These are phyloP conservation scores for Pelargonium fulgidum DNA, from an alignment of 441 rosid genomes.

Conservation along the genomic window DNA sequence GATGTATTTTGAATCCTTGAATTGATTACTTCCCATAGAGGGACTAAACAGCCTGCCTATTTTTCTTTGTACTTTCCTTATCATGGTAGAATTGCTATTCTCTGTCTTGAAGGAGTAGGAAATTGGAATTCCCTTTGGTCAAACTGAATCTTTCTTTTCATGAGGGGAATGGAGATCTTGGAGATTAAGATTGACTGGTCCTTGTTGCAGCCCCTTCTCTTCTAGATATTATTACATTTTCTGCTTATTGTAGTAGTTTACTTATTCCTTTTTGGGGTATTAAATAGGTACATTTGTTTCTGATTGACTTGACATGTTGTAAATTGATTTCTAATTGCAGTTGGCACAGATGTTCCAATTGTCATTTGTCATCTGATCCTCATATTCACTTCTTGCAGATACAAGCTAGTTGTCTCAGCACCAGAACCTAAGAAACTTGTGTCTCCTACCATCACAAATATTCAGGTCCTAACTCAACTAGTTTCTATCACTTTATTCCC, in stretches of 20 bases:
- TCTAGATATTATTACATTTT: background rate
- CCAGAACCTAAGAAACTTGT: slow-evolving; percentile 76
- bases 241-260: background rate
- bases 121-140: background rate
- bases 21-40: background rate
- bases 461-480: slow-evolving; percentile 51
- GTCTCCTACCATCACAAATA: slow-evolving; percentile 72
- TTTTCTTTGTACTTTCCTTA: background rate
- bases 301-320: background rate
- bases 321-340: slow-evolving; percentile 8
- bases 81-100: background rate
- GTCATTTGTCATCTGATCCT: background rate
- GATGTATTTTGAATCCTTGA: background rate
- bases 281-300: background rate
- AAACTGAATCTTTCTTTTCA: background rate
- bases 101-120: background rate
- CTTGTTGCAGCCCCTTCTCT: background rate
- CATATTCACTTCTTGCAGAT: slow-evolving; percentile 40
- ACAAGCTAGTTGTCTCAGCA: slow-evolving; percentile 71
- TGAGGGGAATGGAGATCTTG: background rate
- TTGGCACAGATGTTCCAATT: slow-evolving; percentile 7
- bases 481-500: no score
- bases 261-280: background rate
- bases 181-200: background rate
- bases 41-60: background rate